These are phyloP conservation scores for Grifola frondosa DNA, from an alignment of 1,284 basidiomycete species.

Conservation along the genomic window DNA sequence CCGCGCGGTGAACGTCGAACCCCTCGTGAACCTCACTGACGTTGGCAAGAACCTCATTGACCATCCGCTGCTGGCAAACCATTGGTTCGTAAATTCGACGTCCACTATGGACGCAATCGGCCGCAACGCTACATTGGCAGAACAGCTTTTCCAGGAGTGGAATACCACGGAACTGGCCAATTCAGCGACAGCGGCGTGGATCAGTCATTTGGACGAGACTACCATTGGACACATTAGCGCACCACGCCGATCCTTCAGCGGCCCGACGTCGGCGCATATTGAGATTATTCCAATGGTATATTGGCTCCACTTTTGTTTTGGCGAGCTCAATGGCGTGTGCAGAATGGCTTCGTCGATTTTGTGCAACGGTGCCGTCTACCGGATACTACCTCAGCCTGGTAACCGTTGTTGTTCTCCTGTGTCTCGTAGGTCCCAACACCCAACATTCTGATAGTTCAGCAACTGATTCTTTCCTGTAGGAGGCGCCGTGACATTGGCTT, in stretches of 20 bases:
- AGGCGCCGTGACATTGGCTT: slow-evolving; percentile 18
- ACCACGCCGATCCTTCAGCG: slow-evolving; percentile 22
- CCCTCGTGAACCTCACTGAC: slow-evolving; percentile 31
- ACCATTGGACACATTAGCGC: slow-evolving; percentile 7
- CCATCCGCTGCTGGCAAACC: slow-evolving; percentile 22
- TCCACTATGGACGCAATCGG: slow-evolving; percentile 25
- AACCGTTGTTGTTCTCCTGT: slow-evolving; percentile 32
- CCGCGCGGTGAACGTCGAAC: slow-evolving; percentile 24
- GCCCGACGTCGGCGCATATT: slow-evolving; percentile 21
- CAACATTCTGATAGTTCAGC: too few species aligned
- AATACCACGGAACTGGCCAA: slow-evolving; percentile 15
- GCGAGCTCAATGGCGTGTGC: neutral
- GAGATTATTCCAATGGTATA: slow-evolving; percentile 20
- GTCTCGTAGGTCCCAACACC: slow-evolving; percentile 37
- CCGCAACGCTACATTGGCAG: slow-evolving; percentile 22
- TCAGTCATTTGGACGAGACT: slow-evolving; percentile 23
- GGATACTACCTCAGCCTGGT: slow-evolving; percentile 32
- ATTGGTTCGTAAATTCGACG: slow-evolving; percentile 16
- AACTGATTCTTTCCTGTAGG: slow-evolving; percentile 6
- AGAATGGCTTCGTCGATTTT: slow-evolving; percentile 11
- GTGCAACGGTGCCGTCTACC: slow-evolving; percentile 17
- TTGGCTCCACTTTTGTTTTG: too few species aligned
- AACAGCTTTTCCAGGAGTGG: slow-evolving; percentile 27
- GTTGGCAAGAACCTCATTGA: slow-evolving; percentile 37
- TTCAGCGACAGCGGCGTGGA: slow-evolving; percentile 13